Percentiles rank a stretch among this genome's conserved stretches.
phyloP scores from a whole-genome alignment of 1,139 yeast genomes.

The Zygoascus meyerae region DNA sequence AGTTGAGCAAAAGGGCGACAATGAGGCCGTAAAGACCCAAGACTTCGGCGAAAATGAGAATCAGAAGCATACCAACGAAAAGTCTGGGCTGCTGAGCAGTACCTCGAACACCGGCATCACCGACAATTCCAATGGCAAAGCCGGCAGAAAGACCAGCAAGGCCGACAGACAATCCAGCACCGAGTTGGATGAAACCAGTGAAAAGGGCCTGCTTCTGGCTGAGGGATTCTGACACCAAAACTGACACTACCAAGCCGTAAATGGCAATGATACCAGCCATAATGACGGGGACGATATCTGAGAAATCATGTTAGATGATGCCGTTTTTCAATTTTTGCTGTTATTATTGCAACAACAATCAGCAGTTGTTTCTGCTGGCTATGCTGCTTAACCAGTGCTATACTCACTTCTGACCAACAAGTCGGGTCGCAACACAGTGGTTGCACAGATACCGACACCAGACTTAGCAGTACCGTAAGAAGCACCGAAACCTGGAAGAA shows the following conservation, averaged over 20 bases:
- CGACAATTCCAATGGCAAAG: constrained; percentile 96
- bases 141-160: constrained; percentile 97
- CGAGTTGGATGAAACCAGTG: constrained; percentile 96
- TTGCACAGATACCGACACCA: constrained; percentile 99
- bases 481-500: constrained; percentile 66
- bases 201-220: constrained; percentile 88
- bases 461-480: constrained; percentile 99
- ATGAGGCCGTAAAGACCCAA: constrained; percentile 95
- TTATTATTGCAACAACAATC: constrained; percentile 24
- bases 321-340: too few relatives aligned
- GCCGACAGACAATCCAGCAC: constrained; percentile 98
- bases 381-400: neutral
- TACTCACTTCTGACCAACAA: constrained; percentile 53
- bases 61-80: constrained; percentile 91
- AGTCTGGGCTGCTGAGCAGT: constrained; percentile 94
- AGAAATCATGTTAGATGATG: constrained; percentile 22
- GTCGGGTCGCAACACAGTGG: constrained; percentile 96
- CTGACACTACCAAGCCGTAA: constrained; percentile 96
- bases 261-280: constrained; percentile 99
- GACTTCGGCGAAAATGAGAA: constrained; percentile 97
- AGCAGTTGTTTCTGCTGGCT: neutral
- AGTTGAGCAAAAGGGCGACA: constrained; percentile 94
- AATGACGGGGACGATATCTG: constrained; percentile 67
- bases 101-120: constrained; percentile 98
- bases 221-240: constrained; percentile 84